Evolutionary conservation across 2,329 filamentous ascomycete species (phyloP).

Genomic region (Ophiobolus disseminans): DNA sequence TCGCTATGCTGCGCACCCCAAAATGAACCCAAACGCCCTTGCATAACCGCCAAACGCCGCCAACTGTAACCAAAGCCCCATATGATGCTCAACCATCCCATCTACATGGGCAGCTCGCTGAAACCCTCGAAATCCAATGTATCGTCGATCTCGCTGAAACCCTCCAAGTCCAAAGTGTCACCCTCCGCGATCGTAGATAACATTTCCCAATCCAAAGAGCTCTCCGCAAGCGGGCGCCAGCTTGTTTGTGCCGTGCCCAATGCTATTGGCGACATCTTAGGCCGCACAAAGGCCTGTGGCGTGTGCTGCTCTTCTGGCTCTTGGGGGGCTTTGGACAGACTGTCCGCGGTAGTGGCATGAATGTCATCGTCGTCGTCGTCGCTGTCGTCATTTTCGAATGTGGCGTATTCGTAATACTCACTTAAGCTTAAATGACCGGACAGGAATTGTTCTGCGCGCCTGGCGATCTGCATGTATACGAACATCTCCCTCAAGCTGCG

Average conservation of each 20-base stretch:
- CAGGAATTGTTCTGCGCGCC: not conserved
- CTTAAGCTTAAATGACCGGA: not conserved
- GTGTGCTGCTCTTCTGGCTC: not conserved
- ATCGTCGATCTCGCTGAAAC: not conserved
- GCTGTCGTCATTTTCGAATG: not conserved
- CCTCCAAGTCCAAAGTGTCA: not conserved
- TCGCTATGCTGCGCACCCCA: not conserved
- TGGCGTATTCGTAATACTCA: not conserved
- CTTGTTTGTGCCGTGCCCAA: not conserved
- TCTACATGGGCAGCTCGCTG: not conserved
- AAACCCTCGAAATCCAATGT: not conserved
- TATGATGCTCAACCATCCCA: not conserved
- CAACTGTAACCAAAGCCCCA: not conserved
- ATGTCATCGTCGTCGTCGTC: not conserved
- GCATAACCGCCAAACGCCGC: not conserved
- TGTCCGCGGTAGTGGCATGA: not conserved
- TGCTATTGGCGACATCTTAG: not conserved
- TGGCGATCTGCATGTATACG: constrained; percentile 10
- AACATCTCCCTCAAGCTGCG: constrained; percentile 21
- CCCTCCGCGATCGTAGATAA: not conserved
- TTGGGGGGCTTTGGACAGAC: not conserved
- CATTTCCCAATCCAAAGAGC: not conserved
- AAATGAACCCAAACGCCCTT: not conserved
- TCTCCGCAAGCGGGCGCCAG: not conserved
- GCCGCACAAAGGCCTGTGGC: not conserved